Evolutionary conservation across 2,329 filamentous ascomycete species (phyloP).

Genomic region (Ophiostoma sp.): DNA sequence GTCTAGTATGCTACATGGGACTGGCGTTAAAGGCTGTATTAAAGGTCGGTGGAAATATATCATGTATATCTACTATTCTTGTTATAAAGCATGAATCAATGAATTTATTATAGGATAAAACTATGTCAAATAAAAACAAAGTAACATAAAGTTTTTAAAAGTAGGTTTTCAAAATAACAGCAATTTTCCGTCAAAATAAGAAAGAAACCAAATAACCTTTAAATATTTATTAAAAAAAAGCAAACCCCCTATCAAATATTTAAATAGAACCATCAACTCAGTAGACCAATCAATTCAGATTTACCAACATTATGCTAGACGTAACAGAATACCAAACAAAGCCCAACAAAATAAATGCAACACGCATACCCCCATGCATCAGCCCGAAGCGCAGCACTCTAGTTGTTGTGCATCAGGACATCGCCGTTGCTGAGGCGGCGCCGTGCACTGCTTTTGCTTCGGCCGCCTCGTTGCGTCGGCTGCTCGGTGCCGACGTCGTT

Average conservation of each 20-base stretch:
- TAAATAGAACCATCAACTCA: background rate
- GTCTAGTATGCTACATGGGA: background rate
- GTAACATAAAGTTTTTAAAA: too few species aligned
- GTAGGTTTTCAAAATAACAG: too few species aligned
- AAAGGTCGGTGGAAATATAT: too few species aligned
- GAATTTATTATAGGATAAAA: too few species aligned
- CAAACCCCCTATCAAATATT: background rate
- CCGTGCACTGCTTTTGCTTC: background rate
- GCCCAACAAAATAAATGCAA: background rate
- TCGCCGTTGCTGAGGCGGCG: conserved; percentile 12
- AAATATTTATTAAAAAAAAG: background rate
- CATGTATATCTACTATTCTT: too few species aligned
- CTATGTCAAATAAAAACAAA: too few species aligned
- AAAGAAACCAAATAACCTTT: too few species aligned
- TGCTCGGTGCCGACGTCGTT: conserved; percentile 13
- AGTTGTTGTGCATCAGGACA: conserved; percentile 23
- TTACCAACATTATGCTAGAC: background rate
- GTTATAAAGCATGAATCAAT: too few species aligned
- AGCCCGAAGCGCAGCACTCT: background rate
- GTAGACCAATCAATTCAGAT: background rate
- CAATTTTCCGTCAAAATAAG: too few species aligned
- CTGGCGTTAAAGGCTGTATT: background rate
- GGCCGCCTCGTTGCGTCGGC: background rate
- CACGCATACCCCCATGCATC: background rate
- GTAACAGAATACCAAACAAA: background rate